phyloP scores from a whole-genome alignment of 2,329 filamentous ascomycete species.

The Fulvia fulva region DNA sequence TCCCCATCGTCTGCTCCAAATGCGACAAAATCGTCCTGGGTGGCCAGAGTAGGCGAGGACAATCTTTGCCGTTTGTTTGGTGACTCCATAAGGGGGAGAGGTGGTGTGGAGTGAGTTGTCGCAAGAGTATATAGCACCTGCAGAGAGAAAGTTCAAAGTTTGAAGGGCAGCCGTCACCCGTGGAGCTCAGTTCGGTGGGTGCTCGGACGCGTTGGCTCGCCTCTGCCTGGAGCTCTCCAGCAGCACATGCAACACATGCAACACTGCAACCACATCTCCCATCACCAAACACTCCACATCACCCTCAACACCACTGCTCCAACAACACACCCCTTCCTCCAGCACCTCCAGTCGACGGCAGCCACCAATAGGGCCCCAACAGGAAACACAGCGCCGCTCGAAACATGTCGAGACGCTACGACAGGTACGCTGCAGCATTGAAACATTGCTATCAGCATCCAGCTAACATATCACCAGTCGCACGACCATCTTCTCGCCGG shows the following conservation, averaged over 20 bases:
- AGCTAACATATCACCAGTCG: constrained; percentile 19
- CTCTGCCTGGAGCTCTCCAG: constrained; percentile 10
- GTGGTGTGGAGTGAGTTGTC: not conserved
- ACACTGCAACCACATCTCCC: not conserved
- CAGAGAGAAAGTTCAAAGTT: not conserved
- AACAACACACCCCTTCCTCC: not conserved
- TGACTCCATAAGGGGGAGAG: constrained; percentile 17
- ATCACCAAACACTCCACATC: not conserved
- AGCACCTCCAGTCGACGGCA: not conserved
- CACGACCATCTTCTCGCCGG: constrained; percentile 99
- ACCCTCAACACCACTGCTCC: not conserved
- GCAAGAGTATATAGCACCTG: not conserved
- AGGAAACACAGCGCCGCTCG: not conserved
- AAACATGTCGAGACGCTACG: constrained; percentile 35
- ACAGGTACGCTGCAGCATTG: constrained; percentile 19
- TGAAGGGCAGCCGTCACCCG: no score
- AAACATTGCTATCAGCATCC: constrained; percentile 1
- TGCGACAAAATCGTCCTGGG: constrained; percentile 27
- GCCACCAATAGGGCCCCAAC: not conserved
- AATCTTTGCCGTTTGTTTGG: constrained; percentile 26
- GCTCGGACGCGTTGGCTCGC: not conserved
- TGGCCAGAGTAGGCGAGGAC: constrained; percentile 17
- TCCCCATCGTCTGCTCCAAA: constrained; percentile 21
- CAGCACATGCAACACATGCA: constrained; percentile 1
- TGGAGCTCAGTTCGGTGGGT: no score